Evolutionary conservation across 805 yeast species (phyloP), one percentile per base, ranked within the genome.

Genomic region (Saccharomycopsis oosterbeekiorum): DNA sequence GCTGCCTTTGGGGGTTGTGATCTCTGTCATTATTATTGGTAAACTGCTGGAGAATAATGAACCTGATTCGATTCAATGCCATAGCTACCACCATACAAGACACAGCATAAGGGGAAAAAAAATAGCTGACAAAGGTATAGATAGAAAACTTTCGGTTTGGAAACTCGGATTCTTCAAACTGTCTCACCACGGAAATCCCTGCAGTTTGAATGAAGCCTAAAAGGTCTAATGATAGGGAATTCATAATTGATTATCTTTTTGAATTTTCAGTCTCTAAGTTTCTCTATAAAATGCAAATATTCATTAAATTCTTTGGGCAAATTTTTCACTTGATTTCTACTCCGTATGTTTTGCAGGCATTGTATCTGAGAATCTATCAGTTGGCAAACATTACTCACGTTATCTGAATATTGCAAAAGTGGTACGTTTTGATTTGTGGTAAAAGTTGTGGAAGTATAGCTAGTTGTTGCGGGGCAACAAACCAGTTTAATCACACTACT

Each of bases 1-100:
- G 29, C 21, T 47, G 53, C 10, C 34, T 29, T 29, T 14, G 55
- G n/a, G 14, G n/a, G 34, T 17, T 57, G 29, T 47, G 51, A 10
- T 43, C 42, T 9, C 53, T 17, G 26, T 37, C 21, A 26, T 21
- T 14, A 36, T 56, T 55, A 12, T 42, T 56, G 47, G 14, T 47
- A 21, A 47, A 47, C 14, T 47, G 53, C 26, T 47, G 84, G 74
- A 1, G 88, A 84, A 77, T 84, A 82, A 2, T 81, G 80, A 21
- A 78, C 74, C 3, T 85, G 29, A 47, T 79, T 65, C 89, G 72
- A 69, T 85, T 84, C 63, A 84, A 71, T 2, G 83, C 66, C 4
- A 84, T 72, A 0, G 86, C 88, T 65, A 84, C 81, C 9, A 80
- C 68, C 78, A 84, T 80, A 69, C 87, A 83, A 36, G 76, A 73